Percentiles rank a stretch among this genome's conserved stretches.
These are phyloP conservation scores for Incumbomyces lentus DNA, from an alignment of 2,329 filamentous ascomycete genomes.

Conservation along the genomic window DNA sequence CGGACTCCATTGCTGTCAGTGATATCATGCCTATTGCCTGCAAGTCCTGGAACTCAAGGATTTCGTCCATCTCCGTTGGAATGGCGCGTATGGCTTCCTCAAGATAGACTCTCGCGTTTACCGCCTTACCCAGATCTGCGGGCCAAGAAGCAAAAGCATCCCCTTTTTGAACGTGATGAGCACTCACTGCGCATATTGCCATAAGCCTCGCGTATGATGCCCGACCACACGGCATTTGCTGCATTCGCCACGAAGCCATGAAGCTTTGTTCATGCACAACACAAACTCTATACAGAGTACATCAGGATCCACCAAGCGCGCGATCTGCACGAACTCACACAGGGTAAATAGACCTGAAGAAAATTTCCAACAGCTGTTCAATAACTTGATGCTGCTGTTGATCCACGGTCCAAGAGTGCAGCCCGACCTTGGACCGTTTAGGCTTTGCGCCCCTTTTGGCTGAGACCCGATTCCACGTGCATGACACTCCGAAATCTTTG, in stretches of 20 bases:
- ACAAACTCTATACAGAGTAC: too few relatives aligned
- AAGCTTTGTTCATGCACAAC: too few relatives aligned
- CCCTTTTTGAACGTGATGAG: slow-evolving; percentile 32
- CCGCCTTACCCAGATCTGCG: slow-evolving; percentile 31
- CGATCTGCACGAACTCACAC: slow-evolving; percentile 32
- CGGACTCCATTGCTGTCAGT: slow-evolving; percentile 42
- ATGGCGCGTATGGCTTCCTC: slow-evolving; percentile 31
- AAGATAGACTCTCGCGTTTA: slow-evolving; percentile 23
- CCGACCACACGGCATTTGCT: too few relatives aligned
- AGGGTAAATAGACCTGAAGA: slow-evolving; percentile 45
- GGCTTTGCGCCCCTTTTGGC: slow-evolving; percentile 29
- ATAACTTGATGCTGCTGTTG: slow-evolving; percentile 22
- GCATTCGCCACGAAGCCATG: too few relatives aligned
- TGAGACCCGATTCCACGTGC: slow-evolving; percentile 38
- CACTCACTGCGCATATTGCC: slow-evolving; percentile 35
- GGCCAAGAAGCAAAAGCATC: slow-evolving; percentile 40
- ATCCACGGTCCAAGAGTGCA: not conserved
- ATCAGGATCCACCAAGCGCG: too few relatives aligned
- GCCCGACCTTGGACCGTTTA: not conserved
- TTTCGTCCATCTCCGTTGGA: slow-evolving; percentile 24
- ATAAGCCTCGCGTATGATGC: too few relatives aligned
- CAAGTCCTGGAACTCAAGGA: slow-evolving; percentile 31
- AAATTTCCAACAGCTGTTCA: slow-evolving; percentile 37
- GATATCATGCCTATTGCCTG: slow-evolving; percentile 40
- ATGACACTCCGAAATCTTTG: slow-evolving; percentile 38